A percentile compares a stretch with the other conserved stretches of the same genome.
Evolutionary conservation across 129 eudicot species (phyloP).

Genomic region (Sambucus nigra): DNA sequence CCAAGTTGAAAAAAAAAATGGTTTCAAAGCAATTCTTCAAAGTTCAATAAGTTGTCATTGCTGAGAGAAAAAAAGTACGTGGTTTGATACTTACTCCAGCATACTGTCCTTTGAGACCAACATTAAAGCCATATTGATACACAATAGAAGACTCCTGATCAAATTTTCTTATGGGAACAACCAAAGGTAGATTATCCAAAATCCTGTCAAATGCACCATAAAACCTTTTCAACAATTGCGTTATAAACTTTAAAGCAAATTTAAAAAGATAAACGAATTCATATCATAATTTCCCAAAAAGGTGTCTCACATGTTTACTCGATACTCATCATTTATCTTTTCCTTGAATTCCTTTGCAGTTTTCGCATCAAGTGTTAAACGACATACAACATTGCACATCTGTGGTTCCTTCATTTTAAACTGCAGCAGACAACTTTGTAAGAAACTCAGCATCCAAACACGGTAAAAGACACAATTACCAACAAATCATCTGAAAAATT

Average conservation of each 20-base stretch:
- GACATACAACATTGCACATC: conserved; percentile 54
- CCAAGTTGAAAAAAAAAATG: too few species aligned
- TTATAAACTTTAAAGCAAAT: not conserved
- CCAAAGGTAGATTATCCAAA: conserved; percentile 70
- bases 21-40: not conserved
- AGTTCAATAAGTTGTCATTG: not conserved
- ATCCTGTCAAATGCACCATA: conserved; percentile 38
- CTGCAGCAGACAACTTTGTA: conserved; percentile 25
- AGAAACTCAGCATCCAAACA: conserved; percentile 5
- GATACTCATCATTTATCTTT: conserved; percentile 63
- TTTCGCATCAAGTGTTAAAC: conserved; percentile 35
- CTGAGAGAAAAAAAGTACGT: not conserved
- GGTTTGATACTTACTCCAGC: conserved; percentile 49
- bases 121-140: conserved; percentile 52
- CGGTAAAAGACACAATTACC: conserved; percentile 5
- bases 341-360: conserved; percentile 43
- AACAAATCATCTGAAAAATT: not conserved
- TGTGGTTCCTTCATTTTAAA: conserved; percentile 61
- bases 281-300: not conserved
- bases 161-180: conserved; percentile 43
- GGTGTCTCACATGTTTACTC: conserved; percentile 56
- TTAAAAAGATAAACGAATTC: not conserved
- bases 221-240: not conserved
- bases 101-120: conserved; percentile 56
- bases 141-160: conserved; percentile 31